Base-by-base conservation (phyloP, 2,329 filamentous ascomycete species). In the Tolypocladium paradoxum region DNA sequence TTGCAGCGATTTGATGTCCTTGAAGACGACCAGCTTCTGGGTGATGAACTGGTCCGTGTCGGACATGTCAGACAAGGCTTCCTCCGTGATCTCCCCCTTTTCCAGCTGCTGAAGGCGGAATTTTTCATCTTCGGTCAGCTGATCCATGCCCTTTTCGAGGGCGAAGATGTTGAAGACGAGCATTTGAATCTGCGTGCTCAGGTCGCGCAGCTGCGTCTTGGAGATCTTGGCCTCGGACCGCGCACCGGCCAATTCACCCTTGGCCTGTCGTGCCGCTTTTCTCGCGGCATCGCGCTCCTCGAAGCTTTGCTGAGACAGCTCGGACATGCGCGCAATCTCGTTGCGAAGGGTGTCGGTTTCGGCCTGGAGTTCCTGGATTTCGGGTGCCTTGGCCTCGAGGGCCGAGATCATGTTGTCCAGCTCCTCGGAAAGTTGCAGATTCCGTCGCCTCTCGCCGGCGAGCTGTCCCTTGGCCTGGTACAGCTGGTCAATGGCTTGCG, bases 11-110 rank as follows among this genome's bases (percentile, higher is more conserved):
- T 82, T 77, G 38, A 96, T 82, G 58, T 90, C 85, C 62, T 88
- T 90, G 80, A 95, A 99, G 1, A 90, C 83, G 9, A 91, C 87
- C n/a, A 97, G 76, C 56, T 91, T 86, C 63, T 93, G 83, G 31
- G 87, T 93, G 61, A 99, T 96, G 68, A 96, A 86, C 53, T 84
- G 85, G 62, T 92, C 89, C 1, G 91, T 95, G 57, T 90, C 87
- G 6, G 87, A 91, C 66, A 91, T 78, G 58, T 89, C 87, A 35
- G 87, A 81, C 7, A 88, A 71, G 0, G 81, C 78, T 53, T 85
- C 82, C 53, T 89, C 87, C 9, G 81, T 78, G 27, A 92, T 75
- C 61, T 93, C 84, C 51, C 90, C 87, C 55, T 82, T 81, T 57
- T 89, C 85, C 8, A 95, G 77, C 58, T 86, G 85, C 66, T 95